phyloP scores from a whole-genome alignment of 1,284 basidiomycete species.

The Ceratobasidium sp. region DNA sequence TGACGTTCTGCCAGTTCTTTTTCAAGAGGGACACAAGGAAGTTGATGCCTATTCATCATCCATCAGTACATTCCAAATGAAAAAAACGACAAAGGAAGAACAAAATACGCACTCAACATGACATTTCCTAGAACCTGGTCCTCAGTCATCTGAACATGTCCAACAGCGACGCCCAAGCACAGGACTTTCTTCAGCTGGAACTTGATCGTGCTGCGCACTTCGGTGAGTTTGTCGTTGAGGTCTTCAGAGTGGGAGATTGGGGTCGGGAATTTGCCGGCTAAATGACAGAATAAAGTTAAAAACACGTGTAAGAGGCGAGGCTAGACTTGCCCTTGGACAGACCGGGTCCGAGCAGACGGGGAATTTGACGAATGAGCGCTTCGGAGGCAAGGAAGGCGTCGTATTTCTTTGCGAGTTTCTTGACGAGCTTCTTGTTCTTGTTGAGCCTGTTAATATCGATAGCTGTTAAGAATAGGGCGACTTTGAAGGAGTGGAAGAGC shows the following conservation, averaged over 20 bases:
- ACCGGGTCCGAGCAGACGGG: conserved; percentile 99
- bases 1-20: conserved; percentile 99
- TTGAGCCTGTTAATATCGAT: conserved; percentile 74
- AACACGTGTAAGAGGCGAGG: not conserved
- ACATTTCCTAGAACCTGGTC: conserved; percentile 97
- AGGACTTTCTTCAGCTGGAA: conserved; percentile 99
- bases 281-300: not conserved
- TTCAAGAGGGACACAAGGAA: conserved; percentile 99
- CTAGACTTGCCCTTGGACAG: conserved; percentile 91
- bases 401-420: conserved; percentile 99
- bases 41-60: conserved; percentile 83
- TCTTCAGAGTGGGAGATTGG: conserved; percentile 95
- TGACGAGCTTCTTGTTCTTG: conserved; percentile 99
- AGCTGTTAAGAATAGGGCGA: not conserved
- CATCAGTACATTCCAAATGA: not conserved
- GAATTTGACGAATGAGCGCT: conserved; percentile 99
- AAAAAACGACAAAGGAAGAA: conserved; percentile 14
- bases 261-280: conserved; percentile 99
- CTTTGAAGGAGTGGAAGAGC: conserved; percentile 55
- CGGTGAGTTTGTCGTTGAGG: conserved; percentile 89
- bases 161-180: conserved; percentile 98
- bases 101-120: conserved; percentile 83
- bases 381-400: conserved; percentile 99
- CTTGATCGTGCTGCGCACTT: conserved; percentile 99
- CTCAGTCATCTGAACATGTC: conserved; percentile 97